Percentiles rank a stretch among this genome's conserved stretches.
Evolutionary conservation across 805 yeast genomes (phyloP).

Genomic region (Wickerhamomyces ciferrii): DNA sequence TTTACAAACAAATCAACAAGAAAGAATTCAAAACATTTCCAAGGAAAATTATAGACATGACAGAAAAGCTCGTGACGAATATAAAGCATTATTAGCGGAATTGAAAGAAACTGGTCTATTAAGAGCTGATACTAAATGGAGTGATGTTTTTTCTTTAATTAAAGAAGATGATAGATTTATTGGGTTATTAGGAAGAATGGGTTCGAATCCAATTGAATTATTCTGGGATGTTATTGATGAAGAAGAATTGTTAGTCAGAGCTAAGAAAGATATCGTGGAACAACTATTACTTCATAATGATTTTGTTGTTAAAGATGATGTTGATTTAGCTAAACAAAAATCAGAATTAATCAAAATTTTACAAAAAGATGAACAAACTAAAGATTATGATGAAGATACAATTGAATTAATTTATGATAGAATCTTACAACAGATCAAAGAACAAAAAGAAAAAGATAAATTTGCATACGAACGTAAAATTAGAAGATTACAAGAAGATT

Average conservation of each 20-base stretch:
- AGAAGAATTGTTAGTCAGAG: conserved; percentile 47
- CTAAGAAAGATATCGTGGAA: conserved; percentile 55
- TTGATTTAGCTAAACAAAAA: conserved; percentile 10
- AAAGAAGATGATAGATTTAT: conserved; percentile 53
- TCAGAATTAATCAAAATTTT: conserved; percentile 11
- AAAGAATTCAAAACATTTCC: conserved; percentile 20
- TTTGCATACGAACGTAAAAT: conserved; percentile 11
- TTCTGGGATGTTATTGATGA: conserved; percentile 72
- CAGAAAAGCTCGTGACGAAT: conserved; percentile 60
- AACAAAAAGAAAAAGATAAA: conserved; percentile 17
- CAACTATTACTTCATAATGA: conserved; percentile 38
- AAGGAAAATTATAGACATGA: conserved; percentile 48
- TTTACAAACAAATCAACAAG: conserved; percentile 21
- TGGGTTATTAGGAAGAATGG: conserved; percentile 65
- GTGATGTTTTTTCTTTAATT: conserved; percentile 43
- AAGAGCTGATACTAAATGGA: conserved; percentile 53
- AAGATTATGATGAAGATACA: conserved; percentile 23
- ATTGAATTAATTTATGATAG: conserved; percentile 22
- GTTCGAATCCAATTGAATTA: conserved; percentile 72
- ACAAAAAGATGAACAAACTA: conserved; percentile 17
- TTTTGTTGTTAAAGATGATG: conserved; percentile 18
- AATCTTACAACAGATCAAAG: conserved; percentile 20
- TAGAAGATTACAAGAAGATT: conserved; percentile 19
- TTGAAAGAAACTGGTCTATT: conserved; percentile 28
- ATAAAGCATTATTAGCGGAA: conserved; percentile 39